Evolutionary conservation across 257 asterid species (phyloP).

Genomic region (Nicotiana tabacum): DNA sequence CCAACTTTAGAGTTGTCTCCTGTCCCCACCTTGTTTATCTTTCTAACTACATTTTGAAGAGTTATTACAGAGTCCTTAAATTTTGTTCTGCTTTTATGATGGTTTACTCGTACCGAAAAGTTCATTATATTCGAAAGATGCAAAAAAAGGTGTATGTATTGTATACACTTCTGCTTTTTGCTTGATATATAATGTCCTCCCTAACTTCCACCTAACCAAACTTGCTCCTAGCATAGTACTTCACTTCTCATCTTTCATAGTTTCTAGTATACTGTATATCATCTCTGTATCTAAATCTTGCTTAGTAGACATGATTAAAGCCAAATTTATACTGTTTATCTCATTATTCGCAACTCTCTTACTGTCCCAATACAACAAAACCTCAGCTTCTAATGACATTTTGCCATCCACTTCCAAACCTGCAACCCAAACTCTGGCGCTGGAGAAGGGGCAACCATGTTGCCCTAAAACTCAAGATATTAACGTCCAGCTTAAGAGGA

Average conservation of each 20-base stretch:
- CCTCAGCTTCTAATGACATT: neutral
- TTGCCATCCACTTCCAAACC: neutral
- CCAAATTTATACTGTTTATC: neutral
- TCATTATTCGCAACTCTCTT: neutral
- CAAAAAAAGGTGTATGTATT: neutral
- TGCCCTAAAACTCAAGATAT: neutral
- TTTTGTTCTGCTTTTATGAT: neutral
- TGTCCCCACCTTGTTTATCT: slow-evolving; percentile 9
- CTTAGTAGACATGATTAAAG: neutral
- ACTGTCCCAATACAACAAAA: neutral
- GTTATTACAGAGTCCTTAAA: neutral
- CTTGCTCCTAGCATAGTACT: neutral
- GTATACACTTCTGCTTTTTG: neutral
- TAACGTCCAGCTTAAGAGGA: neutral
- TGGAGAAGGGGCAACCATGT: neutral
- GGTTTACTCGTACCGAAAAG: neutral
- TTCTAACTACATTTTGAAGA: neutral
- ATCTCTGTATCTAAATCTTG: neutral
- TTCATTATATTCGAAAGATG: neutral
- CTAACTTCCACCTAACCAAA: neutral
- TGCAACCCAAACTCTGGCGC: neutral
- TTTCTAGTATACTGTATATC: neutral
- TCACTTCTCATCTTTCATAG: neutral
- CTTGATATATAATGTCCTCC: neutral
- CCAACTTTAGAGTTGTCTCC: slow-evolving; percentile 4